Conservation (phyloP, 371 early-diverging fungal genomes). For the Rhizopus delemar region DNA sequence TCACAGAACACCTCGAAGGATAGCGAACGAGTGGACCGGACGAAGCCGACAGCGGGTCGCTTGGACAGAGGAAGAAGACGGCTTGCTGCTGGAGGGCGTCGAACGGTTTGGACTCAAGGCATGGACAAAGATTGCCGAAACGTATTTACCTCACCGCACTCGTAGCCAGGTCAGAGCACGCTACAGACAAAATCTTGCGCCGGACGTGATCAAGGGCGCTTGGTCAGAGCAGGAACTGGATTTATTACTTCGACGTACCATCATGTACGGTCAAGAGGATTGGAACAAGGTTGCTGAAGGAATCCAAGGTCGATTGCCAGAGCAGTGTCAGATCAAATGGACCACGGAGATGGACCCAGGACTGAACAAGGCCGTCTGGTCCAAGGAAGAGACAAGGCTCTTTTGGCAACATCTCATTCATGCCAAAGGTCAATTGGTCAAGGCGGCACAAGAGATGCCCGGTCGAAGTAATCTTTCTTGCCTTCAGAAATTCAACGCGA, state of each 20-base stretch:
- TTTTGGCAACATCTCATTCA: conserved; percentile 33
- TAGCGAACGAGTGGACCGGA: conserved; percentile 30
- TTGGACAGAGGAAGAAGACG: conserved; percentile 39
- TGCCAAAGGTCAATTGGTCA: conserved; percentile 23
- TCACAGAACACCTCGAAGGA: conserved; percentile 24
- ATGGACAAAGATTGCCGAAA: conserved; percentile 31
- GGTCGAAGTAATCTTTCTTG: conserved; percentile 29
- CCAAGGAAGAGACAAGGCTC: conserved; percentile 24
- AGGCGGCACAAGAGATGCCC: conserved; percentile 21
- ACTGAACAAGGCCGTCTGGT: conserved; percentile 22
- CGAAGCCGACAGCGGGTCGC: not conserved
- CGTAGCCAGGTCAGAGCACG: conserved; percentile 16
- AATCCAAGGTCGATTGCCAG: conserved; percentile 30
- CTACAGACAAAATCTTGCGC: conserved; percentile 22
- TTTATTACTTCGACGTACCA: conserved; percentile 37
- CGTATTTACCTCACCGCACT: conserved; percentile 29
- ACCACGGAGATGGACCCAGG: conserved; percentile 30
- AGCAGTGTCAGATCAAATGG: conserved; percentile 31
- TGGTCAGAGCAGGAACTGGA: conserved; percentile 41
- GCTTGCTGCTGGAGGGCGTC: conserved; percentile 24
- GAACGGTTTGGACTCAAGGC: conserved; percentile 16
- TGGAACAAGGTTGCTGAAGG: conserved; percentile 51
- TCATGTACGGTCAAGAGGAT: conserved; percentile 34
- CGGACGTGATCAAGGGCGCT: conserved; percentile 3
- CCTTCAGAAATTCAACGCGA: conserved; percentile 22